phyloP scores from a whole-genome alignment of 345 rosid genomes.

The Adansonia digitata region DNA sequence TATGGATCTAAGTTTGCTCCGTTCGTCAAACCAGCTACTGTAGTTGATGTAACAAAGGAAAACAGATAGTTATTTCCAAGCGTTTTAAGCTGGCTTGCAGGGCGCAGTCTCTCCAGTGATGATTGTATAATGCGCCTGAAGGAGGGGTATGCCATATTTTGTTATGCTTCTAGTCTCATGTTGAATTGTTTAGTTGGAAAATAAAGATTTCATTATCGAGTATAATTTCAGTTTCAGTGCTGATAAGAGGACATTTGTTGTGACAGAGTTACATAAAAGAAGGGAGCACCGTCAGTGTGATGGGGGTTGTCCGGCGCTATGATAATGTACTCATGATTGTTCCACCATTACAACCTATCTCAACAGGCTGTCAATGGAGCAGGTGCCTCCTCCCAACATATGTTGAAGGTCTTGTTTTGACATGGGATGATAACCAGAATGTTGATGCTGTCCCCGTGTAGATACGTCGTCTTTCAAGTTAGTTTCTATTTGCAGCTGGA shows the following conservation, averaged over 20 bases:
- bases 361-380: slow-evolving; percentile 76
- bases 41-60: slow-evolving; percentile 54
- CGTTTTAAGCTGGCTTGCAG: slow-evolving; percentile 73
- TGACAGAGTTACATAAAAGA: slow-evolving; percentile 69
- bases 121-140: slow-evolving; percentile 69
- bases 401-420: slow-evolving; percentile 70
- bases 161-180: not conserved
- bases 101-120: slow-evolving; percentile 61
- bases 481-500: slow-evolving; percentile 22
- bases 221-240: not conserved
- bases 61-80: slow-evolving; percentile 64
- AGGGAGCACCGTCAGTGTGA: slow-evolving; percentile 87
- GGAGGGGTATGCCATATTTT: slow-evolving; percentile 58
- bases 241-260: slow-evolving; percentile 13
- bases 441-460: slow-evolving; percentile 74
- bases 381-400: slow-evolving; percentile 64
- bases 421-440: slow-evolving; percentile 64
- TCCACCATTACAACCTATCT: slow-evolving; percentile 56
- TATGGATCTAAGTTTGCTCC: slow-evolving; percentile 86
- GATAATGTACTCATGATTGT: slow-evolving; percentile 87
- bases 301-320: slow-evolving; percentile 90
- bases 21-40: slow-evolving; percentile 57
- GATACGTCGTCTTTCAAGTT: slow-evolving; percentile 13
- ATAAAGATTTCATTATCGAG: not conserved
- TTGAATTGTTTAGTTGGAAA: not conserved